Evolutionary conservation across 139 green algal species (phyloP), one percentile per base, ranked within the genome.

Genomic region (Chlorella vulgaris): DNA sequence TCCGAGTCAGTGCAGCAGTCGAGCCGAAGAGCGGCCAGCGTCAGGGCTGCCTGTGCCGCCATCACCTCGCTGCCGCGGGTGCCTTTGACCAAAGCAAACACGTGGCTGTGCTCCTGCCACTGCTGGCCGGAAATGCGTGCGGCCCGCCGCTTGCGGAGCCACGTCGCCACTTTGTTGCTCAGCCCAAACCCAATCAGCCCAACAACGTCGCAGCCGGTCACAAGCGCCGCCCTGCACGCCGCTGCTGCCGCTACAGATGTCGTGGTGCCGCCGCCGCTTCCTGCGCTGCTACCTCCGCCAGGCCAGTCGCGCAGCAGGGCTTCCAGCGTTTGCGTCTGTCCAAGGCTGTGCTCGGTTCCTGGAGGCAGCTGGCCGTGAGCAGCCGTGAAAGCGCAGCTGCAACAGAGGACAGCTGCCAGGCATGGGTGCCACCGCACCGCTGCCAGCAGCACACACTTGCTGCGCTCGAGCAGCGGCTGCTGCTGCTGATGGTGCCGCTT

Each of bases 391-490:
- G 78, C 78, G n/a, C 50, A 71, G 78, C 66, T 58, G 39, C 33
- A 31, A n/a, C 35, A 61, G 4, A 83, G 47, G 42, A 39, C 26
- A 47, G 21, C 42, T 26, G 68, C 13, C 50, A 83, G 65, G 35
- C 38, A 39, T 0, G 76, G 76, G 26, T 75, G 63, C 1, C 4
- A 39, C 47, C 33, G 36, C 24, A 69, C 8, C 38, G 55, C 78
- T 2, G 38, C 50, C 50, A 77, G 78, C 36, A 76, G 66, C n/a
- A 24, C 65, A 8, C 28, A 35, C 68, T 50, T 71, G 78, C 47
- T 55, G 43, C 65, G 65, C 13, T 10, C 19, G 29, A 74, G 26
- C 43, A 74, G 43, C 74, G 40, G 10, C 53, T 69, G 74, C 51
- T 43, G 31, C 33, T 42, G 43, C 31, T 33, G 28, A 36, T 39